A percentile compares a stretch with the other conserved stretches of the same genome.
Conservation (phyloP, 2,329 filamentous ascomycete genomes). For the Aspergillus viridinutans region DNA sequence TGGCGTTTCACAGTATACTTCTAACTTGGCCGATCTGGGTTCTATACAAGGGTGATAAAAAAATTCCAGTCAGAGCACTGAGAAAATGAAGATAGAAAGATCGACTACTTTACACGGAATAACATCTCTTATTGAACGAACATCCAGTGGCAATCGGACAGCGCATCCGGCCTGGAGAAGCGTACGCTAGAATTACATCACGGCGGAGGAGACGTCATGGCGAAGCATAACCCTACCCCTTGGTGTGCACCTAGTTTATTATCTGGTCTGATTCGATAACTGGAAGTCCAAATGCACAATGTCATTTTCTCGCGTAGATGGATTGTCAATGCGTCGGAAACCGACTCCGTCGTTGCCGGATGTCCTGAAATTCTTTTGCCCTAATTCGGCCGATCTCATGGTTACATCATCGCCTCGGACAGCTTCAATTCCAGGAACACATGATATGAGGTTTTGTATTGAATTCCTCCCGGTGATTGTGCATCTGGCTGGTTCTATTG, state of each 20-base stretch:
- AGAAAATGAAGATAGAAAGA: not conserved
- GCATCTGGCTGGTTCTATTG: not conserved
- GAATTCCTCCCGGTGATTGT: not conserved
- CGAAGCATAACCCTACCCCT: not conserved
- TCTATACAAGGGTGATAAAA: not conserved
- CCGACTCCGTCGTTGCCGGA: not conserved
- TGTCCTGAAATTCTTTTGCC: not conserved
- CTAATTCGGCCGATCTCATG: slow-evolving; percentile 1
- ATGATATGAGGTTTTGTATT: not conserved
- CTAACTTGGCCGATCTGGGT: not conserved
- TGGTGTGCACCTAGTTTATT: not conserved
- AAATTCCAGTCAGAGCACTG: not conserved
- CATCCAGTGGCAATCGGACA: slow-evolving; percentile 15
- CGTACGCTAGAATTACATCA: slow-evolving; percentile 5
- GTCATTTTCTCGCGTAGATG: not conserved
- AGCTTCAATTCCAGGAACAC: not conserved
- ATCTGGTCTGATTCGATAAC: not conserved
- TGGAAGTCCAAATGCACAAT: not conserved
- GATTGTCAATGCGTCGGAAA: not conserved
- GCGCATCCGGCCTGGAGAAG: not conserved
- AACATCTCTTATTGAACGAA: slow-evolving; percentile 13
- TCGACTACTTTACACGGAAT: not conserved
- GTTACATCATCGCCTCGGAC: slow-evolving; percentile 11
- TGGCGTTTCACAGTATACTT: slow-evolving; percentile 1
- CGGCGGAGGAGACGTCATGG: not conserved